phyloP scores from a whole-genome alignment of 495 filamentous ascomycete species.

The Penicillium cataractarum region DNA sequence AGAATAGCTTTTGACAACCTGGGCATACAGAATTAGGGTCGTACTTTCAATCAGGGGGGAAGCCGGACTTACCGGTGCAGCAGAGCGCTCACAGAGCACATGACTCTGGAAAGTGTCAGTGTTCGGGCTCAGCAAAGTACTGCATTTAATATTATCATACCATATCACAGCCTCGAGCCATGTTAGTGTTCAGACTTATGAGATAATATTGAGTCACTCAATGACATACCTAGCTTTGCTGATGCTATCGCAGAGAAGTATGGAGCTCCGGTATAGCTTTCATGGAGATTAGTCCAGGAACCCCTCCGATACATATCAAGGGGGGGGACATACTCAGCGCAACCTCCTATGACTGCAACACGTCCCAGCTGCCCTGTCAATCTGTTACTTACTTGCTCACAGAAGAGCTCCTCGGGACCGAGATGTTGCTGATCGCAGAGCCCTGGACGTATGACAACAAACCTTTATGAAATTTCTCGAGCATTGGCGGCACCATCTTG shows the following conservation, averaged over 20 bases:
- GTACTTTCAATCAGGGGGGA: neutral
- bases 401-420: neutral
- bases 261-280: slow-evolving; percentile 88
- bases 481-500: slow-evolving; percentile 91
- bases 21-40: neutral
- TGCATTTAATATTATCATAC: slow-evolving; percentile 40
- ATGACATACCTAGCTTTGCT: slow-evolving; percentile 66
- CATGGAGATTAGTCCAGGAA: neutral
- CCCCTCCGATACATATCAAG: neutral
- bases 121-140: neutral
- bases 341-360: slow-evolving; percentile 93
- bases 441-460: slow-evolving; percentile 11
- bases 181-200: neutral
- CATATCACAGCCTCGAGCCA: slow-evolving; percentile 71
- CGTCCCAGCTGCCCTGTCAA: slow-evolving; percentile 82
- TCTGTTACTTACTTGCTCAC: neutral
- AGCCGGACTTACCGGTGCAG: slow-evolving; percentile 55
- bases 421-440: neutral
- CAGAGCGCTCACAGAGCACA: slow-evolving; percentile 91
- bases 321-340: slow-evolving; percentile 65
- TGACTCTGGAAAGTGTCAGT: slow-evolving; percentile 67
- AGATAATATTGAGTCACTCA: no score
- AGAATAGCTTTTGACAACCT: slow-evolving; percentile 95
- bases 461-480: slow-evolving; percentile 98
- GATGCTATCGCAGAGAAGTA: slow-evolving; percentile 98